Evolutionary conservation across 2,329 filamentous ascomycete genomes (phyloP).

Genomic region (Xylaria hypoxylon): DNA sequence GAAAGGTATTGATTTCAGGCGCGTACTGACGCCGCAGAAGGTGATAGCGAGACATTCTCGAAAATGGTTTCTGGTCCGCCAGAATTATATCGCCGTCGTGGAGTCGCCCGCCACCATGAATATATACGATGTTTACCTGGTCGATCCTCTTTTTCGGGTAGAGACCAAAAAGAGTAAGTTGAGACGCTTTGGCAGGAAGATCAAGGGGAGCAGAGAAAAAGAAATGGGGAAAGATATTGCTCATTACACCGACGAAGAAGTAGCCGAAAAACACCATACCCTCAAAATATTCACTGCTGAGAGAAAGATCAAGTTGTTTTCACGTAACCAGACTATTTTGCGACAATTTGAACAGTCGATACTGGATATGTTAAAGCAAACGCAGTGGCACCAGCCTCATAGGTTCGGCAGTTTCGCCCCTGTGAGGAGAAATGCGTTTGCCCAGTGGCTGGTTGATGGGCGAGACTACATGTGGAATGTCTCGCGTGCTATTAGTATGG

Average conservation of each 20-base stretch:
- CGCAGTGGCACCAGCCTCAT: slow-evolving; percentile 84
- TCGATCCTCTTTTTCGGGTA: slow-evolving; percentile 87
- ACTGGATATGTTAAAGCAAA: slow-evolving; percentile 82
- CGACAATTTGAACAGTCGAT: slow-evolving; percentile 96
- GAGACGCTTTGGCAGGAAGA: slow-evolving; percentile 66
- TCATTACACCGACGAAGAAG: slow-evolving; percentile 52
- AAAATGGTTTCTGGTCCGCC: slow-evolving; percentile 98
- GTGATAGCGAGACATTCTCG: slow-evolving; percentile 86
- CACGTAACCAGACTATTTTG: slow-evolving; percentile 88
- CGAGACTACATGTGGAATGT: slow-evolving; percentile 99
- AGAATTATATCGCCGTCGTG: slow-evolving; percentile 98
- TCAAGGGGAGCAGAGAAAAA: slow-evolving; percentile 71
- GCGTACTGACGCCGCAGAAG: slow-evolving; percentile 80
- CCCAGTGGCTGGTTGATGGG: slow-evolving; percentile 96
- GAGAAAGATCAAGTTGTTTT: slow-evolving; percentile 89
- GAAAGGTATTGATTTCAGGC: slow-evolving; percentile 87
- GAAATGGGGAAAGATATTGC: slow-evolving; percentile 46
- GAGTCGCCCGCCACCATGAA: slow-evolving; percentile 99
- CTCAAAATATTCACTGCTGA: slow-evolving; percentile 92
- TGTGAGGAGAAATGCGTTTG: slow-evolving; percentile 85
- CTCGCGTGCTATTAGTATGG: slow-evolving; percentile 95
- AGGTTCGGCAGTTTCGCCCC: slow-evolving; percentile 95
- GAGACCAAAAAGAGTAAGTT: slow-evolving; percentile 75
- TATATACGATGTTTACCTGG: slow-evolving; percentile 98
- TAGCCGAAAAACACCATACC: slow-evolving; percentile 73